Evolutionary conservation across 2,329 filamentous ascomycete genomes (phyloP), one percentile per base, ranked within the genome.

Genomic region (Penicillium sp.): DNA sequence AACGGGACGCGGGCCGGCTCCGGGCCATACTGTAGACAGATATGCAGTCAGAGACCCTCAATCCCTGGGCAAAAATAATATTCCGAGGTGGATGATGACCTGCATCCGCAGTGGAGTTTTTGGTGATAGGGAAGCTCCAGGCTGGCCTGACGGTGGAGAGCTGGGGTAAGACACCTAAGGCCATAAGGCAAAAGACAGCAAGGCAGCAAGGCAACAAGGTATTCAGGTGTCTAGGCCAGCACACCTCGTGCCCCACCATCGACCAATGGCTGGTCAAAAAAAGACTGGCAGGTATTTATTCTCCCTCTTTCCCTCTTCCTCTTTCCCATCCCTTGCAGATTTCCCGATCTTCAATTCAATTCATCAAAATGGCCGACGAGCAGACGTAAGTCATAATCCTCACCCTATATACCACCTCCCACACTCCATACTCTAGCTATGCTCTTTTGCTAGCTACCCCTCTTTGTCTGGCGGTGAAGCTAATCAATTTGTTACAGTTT

Each of bases 291-390:
- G 48, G 54, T 65, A 65, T 65, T 66, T 65, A 63, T 64, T 66
- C 60, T 59, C 55, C 55, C 52, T 45, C 55, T 54, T 59, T 51
- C 53, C 54, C 55, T 46, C 58, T 59, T 52, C 52, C 46, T 60
- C 54, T 55, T 52, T 55, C 60, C 50, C 59, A 63, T 54, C 63
- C 59, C 64, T 66, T 65, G 57, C 60, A 57, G 57, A 66, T 65
- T 49, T 45, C 47, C 48, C 49, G 39, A 62, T 64, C 60, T 60
- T 53, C 51, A 57, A 62, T 53, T 50, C 50, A 69, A 73, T 68
- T 65, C 72, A 65, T 73, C 81, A 87, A 76, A 75, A 90, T 90
- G 87, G 85, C 90, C 82, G 82, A 79, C 80, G 91, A 96, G 83
- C 90, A 93, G 84, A 96, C 92, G 91, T 96, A 82, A 80, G 90